These are phyloP conservation scores for Hepatocystis sp. DNA, from an alignment of 169 alveolate genomes.

Conservation along the genomic window DNA sequence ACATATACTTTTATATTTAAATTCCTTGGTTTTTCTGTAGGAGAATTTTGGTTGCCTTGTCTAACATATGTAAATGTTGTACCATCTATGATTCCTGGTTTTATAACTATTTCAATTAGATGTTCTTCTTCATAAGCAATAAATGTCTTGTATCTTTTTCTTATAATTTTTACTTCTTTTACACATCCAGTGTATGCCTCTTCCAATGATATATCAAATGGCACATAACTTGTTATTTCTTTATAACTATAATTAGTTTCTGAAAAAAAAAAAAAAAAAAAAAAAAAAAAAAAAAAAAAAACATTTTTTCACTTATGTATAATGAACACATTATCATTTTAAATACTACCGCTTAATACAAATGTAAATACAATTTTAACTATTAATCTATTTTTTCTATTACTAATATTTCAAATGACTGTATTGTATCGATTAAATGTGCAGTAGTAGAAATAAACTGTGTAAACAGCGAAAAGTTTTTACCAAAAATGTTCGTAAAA, in stretches of 20 bases:
- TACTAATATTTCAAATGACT: too few species aligned
- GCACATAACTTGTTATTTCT: conserved; percentile 82
- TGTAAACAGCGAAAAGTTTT: too few species aligned
- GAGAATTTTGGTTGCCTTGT: conserved; percentile 89
- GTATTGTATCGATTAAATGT: too few species aligned
- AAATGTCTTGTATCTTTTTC: conserved; percentile 82
- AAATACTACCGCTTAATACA: too few species aligned
- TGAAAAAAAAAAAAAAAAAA: conserved; percentile 21
- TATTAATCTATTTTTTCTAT: too few species aligned
- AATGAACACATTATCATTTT: too few species aligned
- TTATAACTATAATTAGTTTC: conserved; percentile 29
- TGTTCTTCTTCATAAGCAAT: conserved; percentile 83
- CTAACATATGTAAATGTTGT: conserved; percentile 85
- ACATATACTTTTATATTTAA: conserved; percentile 82
- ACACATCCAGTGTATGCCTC: conserved; percentile 84
- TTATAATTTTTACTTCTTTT: conserved; percentile 85
- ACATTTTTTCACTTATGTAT: too few species aligned
- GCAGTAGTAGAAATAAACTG: too few species aligned
- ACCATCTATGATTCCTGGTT: conserved; percentile 90
- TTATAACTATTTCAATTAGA: conserved; percentile 83
- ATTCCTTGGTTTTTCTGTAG: conserved; percentile 86
- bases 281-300: too few species aligned
- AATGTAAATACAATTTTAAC: too few species aligned
- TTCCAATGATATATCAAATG: conserved; percentile 89
- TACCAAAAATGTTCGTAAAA: too few species aligned